A percentile compares a stretch with the other conserved stretches of the same genome.
phyloP scores from a whole-genome alignment of 2,329 filamentous ascomycete species.

The Monilinia polystroma region DNA sequence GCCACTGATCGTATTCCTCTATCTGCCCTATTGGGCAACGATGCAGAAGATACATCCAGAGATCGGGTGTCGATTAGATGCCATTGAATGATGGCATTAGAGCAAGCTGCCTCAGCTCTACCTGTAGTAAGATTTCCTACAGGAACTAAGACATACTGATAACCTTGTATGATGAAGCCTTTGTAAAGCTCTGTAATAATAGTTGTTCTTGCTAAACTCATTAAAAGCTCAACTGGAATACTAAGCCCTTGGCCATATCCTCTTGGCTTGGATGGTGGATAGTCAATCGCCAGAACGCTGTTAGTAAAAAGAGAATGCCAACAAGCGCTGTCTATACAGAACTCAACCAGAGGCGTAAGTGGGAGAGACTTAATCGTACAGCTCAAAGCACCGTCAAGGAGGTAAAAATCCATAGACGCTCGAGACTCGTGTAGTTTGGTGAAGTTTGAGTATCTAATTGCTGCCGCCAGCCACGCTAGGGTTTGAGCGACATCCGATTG shows the following conservation, averaged over 20 bases:
- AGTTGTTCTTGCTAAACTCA: not conserved
- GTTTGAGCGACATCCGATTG: constrained; percentile 2
- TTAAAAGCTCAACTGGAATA: not conserved
- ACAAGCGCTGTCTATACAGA: not conserved
- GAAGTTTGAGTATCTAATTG: not conserved
- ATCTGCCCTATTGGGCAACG: not conserved
- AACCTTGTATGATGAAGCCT: not conserved
- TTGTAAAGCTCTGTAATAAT: not conserved
- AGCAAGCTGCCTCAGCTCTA: not conserved
- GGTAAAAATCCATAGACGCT: not conserved
- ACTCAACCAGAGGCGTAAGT: not conserved
- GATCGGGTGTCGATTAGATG: not conserved
- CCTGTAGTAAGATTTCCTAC: not conserved
- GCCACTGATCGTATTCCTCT: not conserved
- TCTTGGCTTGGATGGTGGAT: not conserved
- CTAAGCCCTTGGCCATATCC: not conserved
- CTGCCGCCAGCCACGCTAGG: constrained; percentile 1
- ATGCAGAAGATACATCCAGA: not conserved
- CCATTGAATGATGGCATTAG: not conserved
- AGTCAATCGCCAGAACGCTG: not conserved
- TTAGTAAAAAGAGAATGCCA: not conserved
- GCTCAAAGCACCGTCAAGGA: not conserved
- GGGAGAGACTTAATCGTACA: not conserved
- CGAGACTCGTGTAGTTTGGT: not conserved
- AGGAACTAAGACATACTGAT: not conserved